Evolutionary conservation across 106 monocot species (phyloP), one percentile per base, ranked within the genome.

Genomic region (Dioscorea dumetorum): DNA sequence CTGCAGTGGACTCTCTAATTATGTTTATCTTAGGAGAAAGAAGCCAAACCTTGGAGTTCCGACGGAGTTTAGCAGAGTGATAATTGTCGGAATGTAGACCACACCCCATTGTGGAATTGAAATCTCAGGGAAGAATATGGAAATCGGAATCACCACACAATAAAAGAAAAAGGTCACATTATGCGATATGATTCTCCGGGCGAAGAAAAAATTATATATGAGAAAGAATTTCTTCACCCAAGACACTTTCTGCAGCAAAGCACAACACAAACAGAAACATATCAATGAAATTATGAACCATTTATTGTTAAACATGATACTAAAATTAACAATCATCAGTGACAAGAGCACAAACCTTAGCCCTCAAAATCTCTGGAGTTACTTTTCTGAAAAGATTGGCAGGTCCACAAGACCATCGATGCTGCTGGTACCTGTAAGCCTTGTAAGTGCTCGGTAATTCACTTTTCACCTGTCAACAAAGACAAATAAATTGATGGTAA

Each of bases 201-300:
- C 85, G 24, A 93, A 86, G 78, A 93, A 93, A 71, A 93, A 93
- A 49, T 49, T 83, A 75, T 93, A 93, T 14, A 88, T 58, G 21
- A 93, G 70, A 58, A 78, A 73, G 14, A 83, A 56, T 58, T 93
- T 93, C 76, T 83, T 93, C 88, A 78, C 81, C 18, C 83, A 12
- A 2, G 81, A 70, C 13, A 87, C 84, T 50, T 78, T 84, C 91
- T 91, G 82, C 68, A 33, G 41, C 2, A 41, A 41, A 3, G 18
- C 2, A 5, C 3, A 16, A 48, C n/a, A 4, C 6, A 58, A 59
- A 28, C 53, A 34, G 33, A n/a, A 54, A 24, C 22, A 12, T 22
- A 60, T 19, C 14, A 48, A 48, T 15, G 15, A 18, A 34, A 48
- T 24, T 23, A 66, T 34, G 15, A 18, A 13, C 69, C 31, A 18